A percentile compares a stretch with the other conserved stretches of the same genome.
Conservation (phyloP, 2,329 filamentous ascomycete species). For the Plenodomus biglobosus region DNA sequence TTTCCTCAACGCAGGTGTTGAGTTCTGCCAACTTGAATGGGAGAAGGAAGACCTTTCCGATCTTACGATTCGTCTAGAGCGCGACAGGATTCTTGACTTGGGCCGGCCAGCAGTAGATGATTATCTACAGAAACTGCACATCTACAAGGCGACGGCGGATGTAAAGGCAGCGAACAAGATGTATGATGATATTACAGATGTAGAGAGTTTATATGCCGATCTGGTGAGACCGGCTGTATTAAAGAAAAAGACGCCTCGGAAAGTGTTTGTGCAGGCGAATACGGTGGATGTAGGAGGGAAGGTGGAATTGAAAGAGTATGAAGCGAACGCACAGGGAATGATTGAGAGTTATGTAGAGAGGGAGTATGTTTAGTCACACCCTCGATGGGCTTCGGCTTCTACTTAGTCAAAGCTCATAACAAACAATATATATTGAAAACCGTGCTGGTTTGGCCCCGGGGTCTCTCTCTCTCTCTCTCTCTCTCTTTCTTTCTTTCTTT, state of each 20-base stretch:
- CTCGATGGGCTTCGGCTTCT: neutral
- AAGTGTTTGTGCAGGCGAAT: conserved; percentile 94
- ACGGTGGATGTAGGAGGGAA: conserved; percentile 62
- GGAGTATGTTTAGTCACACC: conserved; percentile 31
- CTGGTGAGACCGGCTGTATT: conserved; percentile 76
- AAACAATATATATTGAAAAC: too few relatives aligned
- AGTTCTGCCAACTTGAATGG: conserved; percentile 82
- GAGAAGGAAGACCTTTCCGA: conserved; percentile 75
- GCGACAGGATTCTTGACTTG: conserved; percentile 79
- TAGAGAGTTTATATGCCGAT: conserved; percentile 82
- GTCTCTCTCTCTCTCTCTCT: too few relatives aligned
- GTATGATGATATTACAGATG: conserved; percentile 80
- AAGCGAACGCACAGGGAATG: conserved; percentile 76
- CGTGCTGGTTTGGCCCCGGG: too few relatives aligned
- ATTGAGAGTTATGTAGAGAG: conserved; percentile 43
- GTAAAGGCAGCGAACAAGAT: conserved; percentile 73
- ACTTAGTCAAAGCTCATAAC: neutral
- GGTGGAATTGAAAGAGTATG: conserved; percentile 79
- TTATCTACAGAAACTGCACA: conserved; percentile 87
- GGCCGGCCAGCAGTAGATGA: conserved; percentile 81
- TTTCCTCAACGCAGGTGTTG: conserved; percentile 81
- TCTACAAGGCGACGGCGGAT: conserved; percentile 91
- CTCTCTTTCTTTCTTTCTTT: too few relatives aligned
- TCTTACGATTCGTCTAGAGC: conserved; percentile 78
- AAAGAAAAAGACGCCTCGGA: conserved; percentile 76